Percentiles rank a stretch among this genome's conserved stretches.
phyloP scores from a whole-genome alignment of 1,139 yeast species.

The Diutina sp. region DNA sequence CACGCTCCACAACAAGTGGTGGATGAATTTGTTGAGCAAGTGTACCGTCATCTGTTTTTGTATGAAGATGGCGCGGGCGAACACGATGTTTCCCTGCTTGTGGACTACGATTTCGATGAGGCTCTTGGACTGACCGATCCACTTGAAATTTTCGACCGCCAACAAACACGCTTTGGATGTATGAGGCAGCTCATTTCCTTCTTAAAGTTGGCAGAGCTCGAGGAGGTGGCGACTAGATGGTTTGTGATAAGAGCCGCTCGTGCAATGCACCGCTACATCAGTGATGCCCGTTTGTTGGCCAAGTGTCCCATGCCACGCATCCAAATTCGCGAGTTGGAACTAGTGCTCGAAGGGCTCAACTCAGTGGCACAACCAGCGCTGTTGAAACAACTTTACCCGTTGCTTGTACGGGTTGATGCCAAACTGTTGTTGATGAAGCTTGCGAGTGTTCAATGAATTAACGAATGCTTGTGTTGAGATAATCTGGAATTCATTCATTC shows the following conservation, averaged over 20 bases:
- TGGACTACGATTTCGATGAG: not conserved
- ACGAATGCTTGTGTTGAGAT: too few species aligned
- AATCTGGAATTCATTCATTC: too few species aligned
- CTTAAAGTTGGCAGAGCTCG: not conserved
- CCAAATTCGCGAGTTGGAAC: not conserved
- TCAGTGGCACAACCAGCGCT: not conserved
- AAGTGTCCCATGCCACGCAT: slow-evolving; percentile 1
- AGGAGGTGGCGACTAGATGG: not conserved
- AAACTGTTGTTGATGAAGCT: not conserved
- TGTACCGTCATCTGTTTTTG: not conserved
- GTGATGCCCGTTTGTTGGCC: not conserved
- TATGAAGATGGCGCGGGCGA: not conserved
- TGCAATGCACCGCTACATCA: not conserved
- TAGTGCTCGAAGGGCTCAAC: not conserved
- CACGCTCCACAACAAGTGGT: not conserved
- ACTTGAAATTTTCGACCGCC: not conserved
- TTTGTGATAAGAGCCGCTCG: not conserved
- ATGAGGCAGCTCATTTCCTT: not conserved
- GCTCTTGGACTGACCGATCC: not conserved
- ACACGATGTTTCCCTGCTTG: not conserved
- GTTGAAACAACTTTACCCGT: not conserved
- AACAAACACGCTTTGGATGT: not conserved
- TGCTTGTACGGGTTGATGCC: not conserved
- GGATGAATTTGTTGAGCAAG: not conserved
- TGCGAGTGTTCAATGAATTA: not conserved